Percentiles rank a stretch among this genome's conserved stretches.
Evolutionary conservation across 176 grass and related monocot species (phyloP).

Genomic region (Thalia dealbata): DNA sequence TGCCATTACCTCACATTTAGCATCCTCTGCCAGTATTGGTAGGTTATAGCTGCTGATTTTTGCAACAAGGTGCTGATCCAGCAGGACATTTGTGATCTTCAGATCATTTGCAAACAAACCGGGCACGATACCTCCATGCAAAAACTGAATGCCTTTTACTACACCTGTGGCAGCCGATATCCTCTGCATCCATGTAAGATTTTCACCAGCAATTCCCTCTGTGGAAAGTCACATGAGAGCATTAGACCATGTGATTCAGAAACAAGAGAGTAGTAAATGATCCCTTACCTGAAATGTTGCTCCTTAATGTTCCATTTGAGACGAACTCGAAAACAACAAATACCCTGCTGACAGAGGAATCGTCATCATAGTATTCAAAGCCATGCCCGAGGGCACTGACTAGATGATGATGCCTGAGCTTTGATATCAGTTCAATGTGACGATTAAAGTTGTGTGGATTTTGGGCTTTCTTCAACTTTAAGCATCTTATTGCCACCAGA

Average conservation of each 20-base stretch:
- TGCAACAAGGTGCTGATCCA: slow-evolving; percentile 85
- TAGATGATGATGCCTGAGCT: slow-evolving; percentile 79
- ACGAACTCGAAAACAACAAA: slow-evolving; percentile 81
- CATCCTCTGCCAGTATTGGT: slow-evolving; percentile 52
- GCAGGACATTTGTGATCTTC: slow-evolving; percentile 67
- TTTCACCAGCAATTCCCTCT: slow-evolving; percentile 60
- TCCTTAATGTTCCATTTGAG: slow-evolving; percentile 69
- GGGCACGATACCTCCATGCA: slow-evolving; percentile 83
- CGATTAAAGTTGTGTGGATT: slow-evolving; percentile 51
- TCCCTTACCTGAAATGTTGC: slow-evolving; percentile 53
- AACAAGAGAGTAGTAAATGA: background rate
- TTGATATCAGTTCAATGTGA: slow-evolving; percentile 87
- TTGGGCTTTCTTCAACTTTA: slow-evolving; percentile 74
- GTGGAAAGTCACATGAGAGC: background rate
- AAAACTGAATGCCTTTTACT: slow-evolving; percentile 80
- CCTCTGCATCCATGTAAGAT: slow-evolving; percentile 74
- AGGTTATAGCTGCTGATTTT: slow-evolving; percentile 90
- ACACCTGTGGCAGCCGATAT: slow-evolving; percentile 70
- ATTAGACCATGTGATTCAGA: background rate
- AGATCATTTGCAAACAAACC: slow-evolving; percentile 67
- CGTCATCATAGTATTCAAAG: slow-evolving; percentile 70
- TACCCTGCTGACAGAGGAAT: slow-evolving; percentile 60
- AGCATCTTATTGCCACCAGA: slow-evolving; percentile 68
- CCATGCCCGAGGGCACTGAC: slow-evolving; percentile 85
- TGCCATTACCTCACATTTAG: slow-evolving; percentile 35